A percentile compares a stretch with the other conserved stretches of the same genome.
phyloP scores from a whole-genome alignment of 768 basidiomycete species.

The Mycena amicta region DNA sequence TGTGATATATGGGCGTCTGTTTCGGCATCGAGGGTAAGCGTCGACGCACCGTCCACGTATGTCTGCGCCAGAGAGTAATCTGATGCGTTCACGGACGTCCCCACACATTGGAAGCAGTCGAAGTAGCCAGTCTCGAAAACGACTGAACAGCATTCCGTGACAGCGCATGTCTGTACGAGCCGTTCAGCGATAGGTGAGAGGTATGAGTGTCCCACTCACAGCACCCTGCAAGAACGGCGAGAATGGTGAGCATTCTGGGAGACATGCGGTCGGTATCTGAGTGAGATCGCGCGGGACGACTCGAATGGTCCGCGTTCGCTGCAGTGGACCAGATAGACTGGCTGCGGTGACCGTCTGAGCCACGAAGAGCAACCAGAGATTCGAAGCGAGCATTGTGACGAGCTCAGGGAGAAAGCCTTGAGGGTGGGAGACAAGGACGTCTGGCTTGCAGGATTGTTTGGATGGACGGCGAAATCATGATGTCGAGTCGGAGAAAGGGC shows the following conservation, averaged over 20 bases:
- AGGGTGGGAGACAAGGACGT: too few relatives aligned
- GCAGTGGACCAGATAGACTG: too few relatives aligned
- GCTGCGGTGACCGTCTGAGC: too few relatives aligned
- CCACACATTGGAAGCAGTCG: slow-evolving; percentile 38
- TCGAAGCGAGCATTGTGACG: too few relatives aligned
- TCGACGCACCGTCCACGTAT: slow-evolving; percentile 26
- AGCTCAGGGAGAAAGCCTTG: too few relatives aligned
- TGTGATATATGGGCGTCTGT: slow-evolving; percentile 1
- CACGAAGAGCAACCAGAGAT: too few relatives aligned
- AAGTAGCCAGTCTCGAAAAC: slow-evolving; percentile 34
- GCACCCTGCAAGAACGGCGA: slow-evolving; percentile 8
- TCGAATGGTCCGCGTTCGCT: too few relatives aligned
- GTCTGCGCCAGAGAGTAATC: slow-evolving; percentile 34
- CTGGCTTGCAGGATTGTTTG: too few relatives aligned
- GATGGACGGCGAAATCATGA: too few relatives aligned
- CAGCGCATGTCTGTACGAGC: slow-evolving; percentile 6
- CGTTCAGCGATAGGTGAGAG: not conserved
- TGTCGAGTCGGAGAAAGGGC: too few relatives aligned
- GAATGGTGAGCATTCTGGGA: slow-evolving; percentile 13
- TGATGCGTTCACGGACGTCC: slow-evolving; percentile 26
- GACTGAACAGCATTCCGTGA: slow-evolving; percentile 33
- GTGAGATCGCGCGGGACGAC: not conserved
- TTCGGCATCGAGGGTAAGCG: not conserved
- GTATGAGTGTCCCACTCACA: not conserved
- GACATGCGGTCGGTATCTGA: slow-evolving; percentile 11